Base-by-base conservation (phyloP, 495 filamentous ascomycete genomes). In the Penicillium maclennaniae region DNA sequence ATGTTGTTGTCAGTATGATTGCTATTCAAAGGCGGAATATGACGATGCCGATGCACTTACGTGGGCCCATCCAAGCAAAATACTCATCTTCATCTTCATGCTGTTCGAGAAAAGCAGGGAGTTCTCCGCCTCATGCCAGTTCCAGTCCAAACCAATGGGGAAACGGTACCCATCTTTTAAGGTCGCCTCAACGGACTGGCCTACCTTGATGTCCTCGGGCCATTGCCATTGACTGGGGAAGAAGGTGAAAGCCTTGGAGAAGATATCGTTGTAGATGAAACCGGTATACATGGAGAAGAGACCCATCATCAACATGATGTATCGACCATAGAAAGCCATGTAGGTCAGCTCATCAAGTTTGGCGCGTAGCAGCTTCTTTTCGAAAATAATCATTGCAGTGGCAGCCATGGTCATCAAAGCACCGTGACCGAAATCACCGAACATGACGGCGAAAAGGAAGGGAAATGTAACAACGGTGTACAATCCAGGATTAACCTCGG, bases 21-120 rank as follows among this genome's bases (percentile, higher is more conserved):
- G 60, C 41, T 52, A 12, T 40, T 44, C 16, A 16, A 14, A 45
- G 44, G 50, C 38, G 47, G 23, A 34, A 45, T 20, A 6, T 14
- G 34, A 16, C 1, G 3, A 23, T 19, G n/a, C 6, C 54, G 41
- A 41, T 17, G 14, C 44, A 69, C 81, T 72, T 71, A 84, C 82
- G 72, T 97, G 92, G 54, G 81, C 80, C 93, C 93, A 99, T 45
- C 93, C 93, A 60, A 99, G 76, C 52, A 97, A 76, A 64, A 99
- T 95, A 77, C 87, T 91, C 68, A 98, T 87, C 79, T 99, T 99
- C 93, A 99, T 97, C 84, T 99, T 99, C 82, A 92, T 91, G 71
- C 87, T 92, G 85, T 99, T 97, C 57, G 81, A 83, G 75, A 97
- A 99, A 20, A 97, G 78, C 26, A 99, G 74, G 48, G 91, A 85